These are phyloP conservation scores for Brassica hybrid DNA, from an alignment of 441 rosid species.

Conservation along the genomic window DNA sequence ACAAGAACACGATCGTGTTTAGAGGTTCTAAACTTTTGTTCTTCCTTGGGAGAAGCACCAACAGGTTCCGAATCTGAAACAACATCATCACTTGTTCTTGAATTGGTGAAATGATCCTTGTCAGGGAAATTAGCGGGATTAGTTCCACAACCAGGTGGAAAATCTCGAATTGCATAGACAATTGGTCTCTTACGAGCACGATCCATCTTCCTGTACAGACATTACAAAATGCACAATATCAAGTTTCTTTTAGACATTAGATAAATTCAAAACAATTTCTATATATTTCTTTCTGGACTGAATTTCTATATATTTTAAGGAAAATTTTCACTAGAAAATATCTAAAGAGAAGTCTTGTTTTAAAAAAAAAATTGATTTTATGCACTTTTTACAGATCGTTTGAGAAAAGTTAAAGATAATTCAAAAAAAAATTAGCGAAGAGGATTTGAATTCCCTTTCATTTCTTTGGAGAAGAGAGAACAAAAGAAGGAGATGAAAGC, in stretches of 20 bases:
- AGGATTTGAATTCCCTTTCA: no score
- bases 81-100: slow-evolving; percentile 12
- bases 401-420: no score
- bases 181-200: not conserved
- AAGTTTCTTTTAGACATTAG: not conserved
- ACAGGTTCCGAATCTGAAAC: not conserved
- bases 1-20: not conserved
- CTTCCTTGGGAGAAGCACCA: not conserved
- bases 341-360: not conserved
- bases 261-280: not conserved
- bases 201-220: not conserved
- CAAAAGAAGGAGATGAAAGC: no score
- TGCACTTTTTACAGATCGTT: no score
- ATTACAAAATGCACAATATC: not conserved
- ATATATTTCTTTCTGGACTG: no score
- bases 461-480: no score
- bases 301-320: not conserved
- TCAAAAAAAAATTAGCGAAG: no score
- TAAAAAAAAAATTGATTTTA: no score
- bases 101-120: not conserved
- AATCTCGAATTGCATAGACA: slow-evolving; percentile 23
- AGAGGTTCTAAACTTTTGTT: not conserved
- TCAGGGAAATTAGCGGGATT: not conserved
- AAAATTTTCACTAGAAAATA: not conserved
- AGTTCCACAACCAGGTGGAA: slow-evolving; percentile 31